Conservation (phyloP, 306 rosid genomes). For the Leucaena leucocephala region DNA sequence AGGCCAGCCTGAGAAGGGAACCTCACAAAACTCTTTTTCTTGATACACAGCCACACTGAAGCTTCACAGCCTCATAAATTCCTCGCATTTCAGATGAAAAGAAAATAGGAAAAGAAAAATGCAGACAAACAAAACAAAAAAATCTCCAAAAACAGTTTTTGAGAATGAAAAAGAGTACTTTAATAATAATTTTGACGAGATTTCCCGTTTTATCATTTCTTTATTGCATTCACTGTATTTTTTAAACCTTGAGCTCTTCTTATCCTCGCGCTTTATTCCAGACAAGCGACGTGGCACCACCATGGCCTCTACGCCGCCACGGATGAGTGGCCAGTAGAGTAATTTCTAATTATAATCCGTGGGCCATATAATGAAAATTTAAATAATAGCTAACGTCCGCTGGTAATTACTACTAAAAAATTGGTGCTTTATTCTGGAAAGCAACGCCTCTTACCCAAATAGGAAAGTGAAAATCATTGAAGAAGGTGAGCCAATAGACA, state of each 20-base stretch:
- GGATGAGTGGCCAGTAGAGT: conserved; percentile 17
- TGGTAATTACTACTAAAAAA: not conserved
- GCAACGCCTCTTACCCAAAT: conserved; percentile 29
- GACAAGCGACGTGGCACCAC: conserved; percentile 65
- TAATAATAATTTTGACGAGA: not conserved
- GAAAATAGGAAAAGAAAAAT: conserved; percentile 13
- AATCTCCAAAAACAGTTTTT: conserved; percentile 43
- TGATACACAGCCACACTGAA: conserved; percentile 39
- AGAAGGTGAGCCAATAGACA: conserved; percentile 7
- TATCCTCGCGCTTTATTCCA: conserved; percentile 62
- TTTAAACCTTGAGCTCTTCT: conserved; percentile 30
- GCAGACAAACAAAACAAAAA: conserved; percentile 35
- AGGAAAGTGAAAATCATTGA: conserved; percentile 25
- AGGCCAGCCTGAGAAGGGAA: conserved; percentile 55
- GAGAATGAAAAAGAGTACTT: not conserved
- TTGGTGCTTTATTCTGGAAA: not conserved
- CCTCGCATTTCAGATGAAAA: conserved; percentile 37
- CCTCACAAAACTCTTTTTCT: conserved; percentile 57
- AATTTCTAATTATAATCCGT: conserved; percentile 29
- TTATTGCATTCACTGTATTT: conserved; percentile 24
- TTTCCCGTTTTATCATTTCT: conserved; percentile 9
- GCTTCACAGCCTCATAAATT: conserved; percentile 71
- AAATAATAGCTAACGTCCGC: not conserved
- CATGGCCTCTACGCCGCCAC: conserved; percentile 51
- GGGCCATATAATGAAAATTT: conserved; percentile 36